phyloP scores from a whole-genome alignment of 257 asterid species.

The Plantago elongata region DNA sequence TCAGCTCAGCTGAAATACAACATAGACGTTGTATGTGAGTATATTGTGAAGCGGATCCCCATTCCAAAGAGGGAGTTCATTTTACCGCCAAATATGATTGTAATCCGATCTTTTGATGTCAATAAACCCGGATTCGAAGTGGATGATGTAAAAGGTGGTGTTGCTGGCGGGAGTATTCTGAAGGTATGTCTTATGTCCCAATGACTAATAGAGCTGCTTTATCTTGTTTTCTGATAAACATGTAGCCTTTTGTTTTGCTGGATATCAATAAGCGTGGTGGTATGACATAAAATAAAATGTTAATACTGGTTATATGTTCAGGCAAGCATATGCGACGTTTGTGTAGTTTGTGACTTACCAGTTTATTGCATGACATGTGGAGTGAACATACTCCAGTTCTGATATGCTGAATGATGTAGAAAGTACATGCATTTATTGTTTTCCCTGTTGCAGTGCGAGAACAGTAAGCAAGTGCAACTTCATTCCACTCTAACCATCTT shows the following conservation, averaged over 20 bases:
- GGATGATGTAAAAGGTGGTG: conserved; percentile 94
- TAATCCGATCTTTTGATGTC: conserved; percentile 93
- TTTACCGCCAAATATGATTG: conserved; percentile 94
- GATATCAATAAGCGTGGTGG: too few species aligned
- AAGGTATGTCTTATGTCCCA: conserved; percentile 39
- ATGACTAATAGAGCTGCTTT: too few species aligned
- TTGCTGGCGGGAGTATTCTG: conserved; percentile 97
- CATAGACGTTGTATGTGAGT: conserved; percentile 88
- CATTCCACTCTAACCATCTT: background rate
- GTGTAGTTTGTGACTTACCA: too few species aligned
- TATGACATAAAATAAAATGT: too few species aligned
- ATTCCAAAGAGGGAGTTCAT: conserved; percentile 82
- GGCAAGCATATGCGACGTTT: too few species aligned
- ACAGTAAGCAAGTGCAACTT: background rate
- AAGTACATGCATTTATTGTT: background rate
- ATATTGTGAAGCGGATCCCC: conserved; percentile 77
- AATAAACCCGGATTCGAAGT: conserved; percentile 98
- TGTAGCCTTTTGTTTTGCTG: background rate
- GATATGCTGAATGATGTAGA: too few species aligned
- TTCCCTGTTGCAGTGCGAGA: background rate
- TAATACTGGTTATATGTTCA: too few species aligned
- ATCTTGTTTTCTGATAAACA: background rate
- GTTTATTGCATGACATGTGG: too few species aligned
- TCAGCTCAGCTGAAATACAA: conserved; percentile 95
- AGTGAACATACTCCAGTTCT: too few species aligned